Evolutionary conservation across 2,329 filamentous ascomycete species (phyloP), one percentile per base, ranked within the genome.

Genomic region (Colletotrichum gigasporum): DNA sequence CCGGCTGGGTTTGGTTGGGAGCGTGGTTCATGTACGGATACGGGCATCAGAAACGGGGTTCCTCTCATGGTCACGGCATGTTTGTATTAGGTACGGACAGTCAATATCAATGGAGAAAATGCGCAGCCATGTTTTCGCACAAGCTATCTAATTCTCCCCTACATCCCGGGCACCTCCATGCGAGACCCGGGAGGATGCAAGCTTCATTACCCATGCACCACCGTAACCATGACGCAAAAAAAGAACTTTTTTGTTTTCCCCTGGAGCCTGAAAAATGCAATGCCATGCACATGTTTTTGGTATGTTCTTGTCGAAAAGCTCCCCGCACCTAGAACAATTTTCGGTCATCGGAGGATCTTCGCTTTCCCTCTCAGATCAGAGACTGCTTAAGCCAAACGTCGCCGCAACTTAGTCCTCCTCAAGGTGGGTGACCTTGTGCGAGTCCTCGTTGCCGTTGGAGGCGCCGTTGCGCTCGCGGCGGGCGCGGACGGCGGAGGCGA

Each of bases 401-500:
- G 20, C 16, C n/a, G 3, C 2, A 0, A 32, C 57, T 69, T 81
- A 85, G 58, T 85, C 83, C 73, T 86, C 83, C 74, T 86, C 83
- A 4, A 86, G 74, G 20, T 74, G 76, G n/a, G 81, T 85, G 14
- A 82, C 78, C 74, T 79, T 79, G 67, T 71, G 71, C 14, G 72
- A 69, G 48, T 69, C 69, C 30, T 69, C 70, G 52, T 73, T 73
- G 35, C 69, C 72, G 41, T 72, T 72, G 48, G 74, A 71, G 57
- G 76, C 78, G 35, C 75, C 76, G 70, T 80, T 83, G 41, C 80
- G 61, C 71, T 87, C 82, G 71, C 96, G 88, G 71, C 95, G 88
- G 68, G 87, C 86, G 53, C 92, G 87, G 54, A 98, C 91, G 34
- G 93, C 92, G n/a, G 89, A 88, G 5, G 96, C 94, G 28, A 98